Evolutionary conservation across 306 rosid genomes (phyloP), one percentile per base, ranked within the genome.

Genomic region (Psophocarpus tetragonolobus): DNA sequence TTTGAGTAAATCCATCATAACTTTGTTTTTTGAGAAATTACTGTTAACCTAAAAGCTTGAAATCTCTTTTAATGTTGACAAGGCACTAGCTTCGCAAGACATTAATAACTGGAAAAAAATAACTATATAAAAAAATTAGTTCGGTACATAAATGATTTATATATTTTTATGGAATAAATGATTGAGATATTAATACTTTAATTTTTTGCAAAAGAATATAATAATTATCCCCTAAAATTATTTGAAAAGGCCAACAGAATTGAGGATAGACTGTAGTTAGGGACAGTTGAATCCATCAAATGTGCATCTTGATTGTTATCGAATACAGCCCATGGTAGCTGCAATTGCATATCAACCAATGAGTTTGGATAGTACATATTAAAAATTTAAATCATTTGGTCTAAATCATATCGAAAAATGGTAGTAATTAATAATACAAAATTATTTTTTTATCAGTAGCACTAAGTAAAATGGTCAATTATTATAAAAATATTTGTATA

Each of bases 221-320:
- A 54, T 23, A 21, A 15, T 54, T 54, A 54, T 54, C 32, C 62
- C 14, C 23, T 54, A 23, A 54, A 53, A 54, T 56, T 56, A 8
- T 12, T 11, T 56, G 33, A 56, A 56, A 56, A 24, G 3, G 8
- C 0, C 33, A 56, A 23, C 32, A 24, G 32, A n/a, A n/a, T n/a
- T n/a, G n/a, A n/a, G n/a, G n/a, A n/a, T n/a, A n/a, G n/a, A n/a
- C n/a, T 21, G 4, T 54, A 54, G 63, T 23, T 8, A 56, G 9
- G 33, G 63, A 56, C 63, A 56, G 63, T 56, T 23, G 63, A 56
- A 56, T 56, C 63, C 63, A 56, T 54, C 17, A 56, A 24, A 56
- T 24, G 33, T 56, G 63, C 12, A 1, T 56, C 33, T 4, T 24
- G 63, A 56, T 56, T 24, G 17, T 56, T 56, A 8, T 17, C 33